These are phyloP conservation scores for Cadophora sp. DNA, from an alignment of 2,329 filamentous ascomycete genomes.

Conservation along the genomic window DNA sequence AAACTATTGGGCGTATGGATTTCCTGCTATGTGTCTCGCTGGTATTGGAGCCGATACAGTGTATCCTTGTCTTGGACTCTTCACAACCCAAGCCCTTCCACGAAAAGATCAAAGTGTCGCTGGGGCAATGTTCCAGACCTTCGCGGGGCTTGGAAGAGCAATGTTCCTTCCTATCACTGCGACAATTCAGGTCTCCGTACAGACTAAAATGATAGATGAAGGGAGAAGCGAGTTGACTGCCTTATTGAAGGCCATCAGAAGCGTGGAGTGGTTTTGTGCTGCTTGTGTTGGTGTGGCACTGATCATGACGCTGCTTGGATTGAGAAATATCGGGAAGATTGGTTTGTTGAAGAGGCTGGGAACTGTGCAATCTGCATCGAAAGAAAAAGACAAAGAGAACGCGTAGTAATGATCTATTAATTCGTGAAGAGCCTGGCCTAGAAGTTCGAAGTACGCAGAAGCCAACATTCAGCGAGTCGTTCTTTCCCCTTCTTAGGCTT, in stretches of 20 bases:
- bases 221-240: constrained; percentile 26
- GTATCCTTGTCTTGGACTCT: constrained; percentile 70
- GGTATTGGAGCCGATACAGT: constrained; percentile 72
- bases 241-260: constrained; percentile 33
- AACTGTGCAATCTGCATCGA: constrained; percentile 30
- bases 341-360: constrained; percentile 40
- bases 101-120: constrained; percentile 70
- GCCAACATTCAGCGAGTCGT: too few relatives aligned
- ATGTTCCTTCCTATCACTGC: constrained; percentile 71
- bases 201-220: constrained; percentile 53
- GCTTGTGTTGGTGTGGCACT: constrained; percentile 30
- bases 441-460: too few relatives aligned
- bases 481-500: too few relatives aligned
- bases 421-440: too few relatives aligned
- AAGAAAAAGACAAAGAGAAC: constrained; percentile 26
- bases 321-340: constrained; percentile 41
- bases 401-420: not conserved
- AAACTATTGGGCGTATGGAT: constrained; percentile 70
- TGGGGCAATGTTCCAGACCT: constrained; percentile 71
- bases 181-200: constrained; percentile 67
- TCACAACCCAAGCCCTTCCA: constrained; percentile 67
- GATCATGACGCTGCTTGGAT: constrained; percentile 27
- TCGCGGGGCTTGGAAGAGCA: constrained; percentile 69
- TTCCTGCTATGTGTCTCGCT: constrained; percentile 69
- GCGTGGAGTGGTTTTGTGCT: constrained; percentile 38